Base-by-base conservation (phyloP, 768 basidiomycete genomes). In the Trametes meyenii region DNA sequence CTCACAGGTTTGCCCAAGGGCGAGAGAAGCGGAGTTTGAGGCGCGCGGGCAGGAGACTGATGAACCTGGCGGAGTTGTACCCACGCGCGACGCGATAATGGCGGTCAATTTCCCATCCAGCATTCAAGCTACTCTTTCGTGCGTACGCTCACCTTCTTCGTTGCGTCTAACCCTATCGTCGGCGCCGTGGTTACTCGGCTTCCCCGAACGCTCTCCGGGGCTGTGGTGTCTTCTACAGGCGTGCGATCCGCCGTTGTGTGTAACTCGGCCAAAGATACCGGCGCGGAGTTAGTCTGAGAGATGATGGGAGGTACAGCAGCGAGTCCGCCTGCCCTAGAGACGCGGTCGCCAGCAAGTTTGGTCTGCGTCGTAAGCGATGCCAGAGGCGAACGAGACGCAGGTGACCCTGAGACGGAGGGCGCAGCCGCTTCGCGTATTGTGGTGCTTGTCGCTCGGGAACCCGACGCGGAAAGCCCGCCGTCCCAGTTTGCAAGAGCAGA, bases 401-500 rank as follows among this genome's bases (percentile, higher is more conserved):
- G 51, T 44, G 61, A 57, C 44, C 52, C 52, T 54, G 52, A 48
- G 46, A 13, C 13, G 7, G 51, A 39, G 43, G 39, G 21, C 16
- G 45, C 42, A 19, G 39, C 26, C 14, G 51, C 29, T 29, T 62
- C 55, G 61, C 52, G 55, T 35, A 55, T 50, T 39, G 39, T 49
- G 53, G 26, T 29, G 35, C 53, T 48, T 50, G 42, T 43, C 8
- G 48, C 48, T 48, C 43, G 60, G 38, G 56, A 50, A 12, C 56
- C 56, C 21, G 61, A 58, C 3, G 45, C 55, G 33, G 57, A 52
- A 14, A 60, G 58, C 17, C 57, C 29, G 60, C 66, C 66, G 54
- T 66, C 62, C 66, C 66, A 66, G 45, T 66, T 66, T 6, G 66
- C 62, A 45, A 66, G 62, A 36, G 51, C 52, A 21, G 66, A 66